Base-by-base conservation (phyloP, 1,139 yeast species). In the Suhomyces coccinellae region DNA sequence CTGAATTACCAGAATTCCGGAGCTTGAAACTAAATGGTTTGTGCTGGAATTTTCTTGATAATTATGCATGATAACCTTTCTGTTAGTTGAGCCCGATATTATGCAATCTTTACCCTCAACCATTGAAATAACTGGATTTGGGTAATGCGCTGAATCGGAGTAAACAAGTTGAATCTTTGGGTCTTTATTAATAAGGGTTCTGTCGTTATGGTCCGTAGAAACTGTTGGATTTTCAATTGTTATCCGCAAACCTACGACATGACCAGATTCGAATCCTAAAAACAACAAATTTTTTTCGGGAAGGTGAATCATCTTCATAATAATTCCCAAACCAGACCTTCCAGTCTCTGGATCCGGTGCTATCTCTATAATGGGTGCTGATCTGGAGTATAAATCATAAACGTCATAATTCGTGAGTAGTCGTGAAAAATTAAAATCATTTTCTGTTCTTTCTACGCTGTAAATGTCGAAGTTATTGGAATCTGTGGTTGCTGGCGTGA, bases 251-350 rank as follows among this genome's bases (percentile, higher is more conserved):
- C 72, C 71, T 2, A 71, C 51, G 8, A 81, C 60, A 50, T 74
- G 76, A 0, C 87, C 87, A 9, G 83, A 79, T 56, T 82, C 87
- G 57, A 69, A 82, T 0, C 85, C 87, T 11, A 80, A 58, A 33
- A 63, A 65, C 22, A 81, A 58, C 0, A 42, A 20, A n/a, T 49
- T 36, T 8, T 39, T 14, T 0, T 56, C 47, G n/a, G 54, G 50
- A 1, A 71, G 52, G 62, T 74, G 71, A 1, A 67, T 49, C 33
- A 75, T 50, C 47, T 64, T 73, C 87, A 82, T 82, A 36, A 82
- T 70, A 10, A 80, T 79, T 1, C 87, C 87, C 47, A 73, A 70
- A 30, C 75, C 69, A 22, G 63, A 69, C 36, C 76, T 48, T 16
- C 61, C 62, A 11, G 52, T 20, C 2, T 54, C 59, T 24, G 48